These are phyloP conservation scores for Lecanicillium sp. DNA, from an alignment of 2,329 filamentous ascomycete genomes.

Conservation along the genomic window DNA sequence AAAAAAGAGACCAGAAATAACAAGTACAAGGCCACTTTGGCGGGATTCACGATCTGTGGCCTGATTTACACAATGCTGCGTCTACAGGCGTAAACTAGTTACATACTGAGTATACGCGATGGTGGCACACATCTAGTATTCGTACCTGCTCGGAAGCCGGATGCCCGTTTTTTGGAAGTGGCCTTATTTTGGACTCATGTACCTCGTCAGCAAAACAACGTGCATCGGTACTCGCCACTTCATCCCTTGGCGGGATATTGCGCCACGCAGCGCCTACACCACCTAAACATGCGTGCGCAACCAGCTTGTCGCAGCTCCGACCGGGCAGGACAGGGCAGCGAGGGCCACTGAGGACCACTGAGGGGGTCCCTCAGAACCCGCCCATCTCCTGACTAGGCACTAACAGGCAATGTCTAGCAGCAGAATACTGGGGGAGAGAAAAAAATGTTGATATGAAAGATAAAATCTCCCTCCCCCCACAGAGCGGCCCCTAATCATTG, in stretches of 20 bases:
- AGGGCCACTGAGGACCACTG: too few species aligned
- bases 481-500: constrained; percentile 10
- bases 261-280: neutral
- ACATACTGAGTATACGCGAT: too few species aligned
- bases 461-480: constrained; percentile 14
- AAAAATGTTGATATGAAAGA: constrained; percentile 9
- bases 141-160: constrained; percentile 8
- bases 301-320: neutral
- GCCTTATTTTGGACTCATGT: neutral
- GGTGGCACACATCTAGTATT: constrained; percentile 1
- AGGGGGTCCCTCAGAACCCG: too few species aligned
- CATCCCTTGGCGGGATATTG: neutral
- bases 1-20: neutral
- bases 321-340: too few species aligned
- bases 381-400: constrained; percentile 5
- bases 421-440: neutral
- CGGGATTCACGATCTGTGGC: neutral
- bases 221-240: neutral
- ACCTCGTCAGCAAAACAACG: neutral
- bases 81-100: too few species aligned
- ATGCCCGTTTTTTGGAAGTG: neutral
- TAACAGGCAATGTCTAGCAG: neutral
- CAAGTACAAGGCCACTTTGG: neutral
- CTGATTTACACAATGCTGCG: too few species aligned
- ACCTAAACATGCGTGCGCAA: neutral